Evolutionary conservation across 805 yeast genomes (phyloP).

Genomic region (Saturnispora saitoi): DNA sequence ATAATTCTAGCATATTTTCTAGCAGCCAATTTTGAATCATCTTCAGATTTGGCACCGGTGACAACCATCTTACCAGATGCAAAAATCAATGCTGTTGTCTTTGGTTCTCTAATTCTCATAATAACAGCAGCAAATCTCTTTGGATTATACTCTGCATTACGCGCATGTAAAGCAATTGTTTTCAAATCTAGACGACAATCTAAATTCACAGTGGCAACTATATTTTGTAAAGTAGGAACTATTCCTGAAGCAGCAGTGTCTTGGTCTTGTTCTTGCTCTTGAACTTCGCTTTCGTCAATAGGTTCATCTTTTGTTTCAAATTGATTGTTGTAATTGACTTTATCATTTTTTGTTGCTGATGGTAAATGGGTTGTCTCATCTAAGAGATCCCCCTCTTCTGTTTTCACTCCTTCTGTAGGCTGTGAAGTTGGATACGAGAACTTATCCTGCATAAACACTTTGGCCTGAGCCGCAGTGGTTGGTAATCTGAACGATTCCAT

Average conservation of each 20-base stretch:
- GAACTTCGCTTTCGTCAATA: neutral
- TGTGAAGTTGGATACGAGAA: slow-evolving; percentile 44
- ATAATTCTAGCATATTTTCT: slow-evolving; percentile 97
- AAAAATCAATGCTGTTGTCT: slow-evolving; percentile 93
- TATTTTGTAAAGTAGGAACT: slow-evolving; percentile 90
- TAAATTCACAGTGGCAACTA: slow-evolving; percentile 94
- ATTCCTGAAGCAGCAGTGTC: slow-evolving; percentile 70
- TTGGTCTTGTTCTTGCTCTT: slow-evolving; percentile 9
- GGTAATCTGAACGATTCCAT: slow-evolving; percentile 75
- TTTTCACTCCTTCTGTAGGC: slow-evolving; percentile 18
- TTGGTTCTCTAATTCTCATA: slow-evolving; percentile 98
- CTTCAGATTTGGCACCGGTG: slow-evolving; percentile 98
- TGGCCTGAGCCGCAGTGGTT: slow-evolving; percentile 69
- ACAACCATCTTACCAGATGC: slow-evolving; percentile 99
- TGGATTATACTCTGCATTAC: slow-evolving; percentile 98
- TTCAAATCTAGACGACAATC: slow-evolving; percentile 94
- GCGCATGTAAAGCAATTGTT: slow-evolving; percentile 95
- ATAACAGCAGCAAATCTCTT: slow-evolving; percentile 98
- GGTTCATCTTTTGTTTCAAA: slow-evolving; percentile 3
- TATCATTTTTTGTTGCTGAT: neutral
- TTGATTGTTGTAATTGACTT: neutral
- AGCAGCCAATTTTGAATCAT: slow-evolving; percentile 95
- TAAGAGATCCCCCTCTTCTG: slow-evolving; percentile 8
- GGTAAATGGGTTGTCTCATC: neutral
- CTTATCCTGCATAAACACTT: slow-evolving; percentile 60